These are phyloP conservation scores for Lactarius evosmus DNA, from an alignment of 768 basidiomycete species.

Conservation along the genomic window DNA sequence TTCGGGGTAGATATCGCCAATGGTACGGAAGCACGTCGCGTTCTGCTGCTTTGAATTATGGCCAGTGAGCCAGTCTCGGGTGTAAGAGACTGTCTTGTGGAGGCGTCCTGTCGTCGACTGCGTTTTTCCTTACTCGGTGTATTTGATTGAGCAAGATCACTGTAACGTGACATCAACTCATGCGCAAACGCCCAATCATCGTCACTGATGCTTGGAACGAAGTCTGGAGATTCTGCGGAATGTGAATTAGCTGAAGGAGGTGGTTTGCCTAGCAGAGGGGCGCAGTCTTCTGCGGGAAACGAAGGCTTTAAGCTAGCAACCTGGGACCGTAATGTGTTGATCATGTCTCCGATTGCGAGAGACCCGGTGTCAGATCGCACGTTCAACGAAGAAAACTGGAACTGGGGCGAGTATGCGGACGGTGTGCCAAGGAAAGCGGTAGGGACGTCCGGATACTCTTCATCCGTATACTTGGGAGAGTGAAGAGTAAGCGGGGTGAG, in stretches of 20 bases:
- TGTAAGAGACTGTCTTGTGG: slow-evolving; percentile 14
- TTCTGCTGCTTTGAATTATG: neutral
- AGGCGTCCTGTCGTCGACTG: slow-evolving; percentile 8
- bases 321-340: slow-evolving; percentile 35
- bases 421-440: slow-evolving; percentile 43
- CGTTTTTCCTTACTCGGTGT: neutral
- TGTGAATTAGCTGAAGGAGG: slow-evolving; percentile 12
- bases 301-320: slow-evolving; percentile 28
- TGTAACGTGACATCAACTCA: slow-evolving; percentile 34
- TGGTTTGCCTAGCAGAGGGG: slow-evolving; percentile 1
- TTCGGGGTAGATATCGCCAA: neutral
- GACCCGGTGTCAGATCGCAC: slow-evolving; percentile 22
- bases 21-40: slow-evolving; percentile 20
- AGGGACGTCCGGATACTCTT: slow-evolving; percentile 42
- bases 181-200: slow-evolving; percentile 41
- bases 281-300: slow-evolving; percentile 14
- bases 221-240: slow-evolving; percentile 15
- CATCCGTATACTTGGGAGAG: slow-evolving; percentile 25
- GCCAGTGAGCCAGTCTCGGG: neutral
- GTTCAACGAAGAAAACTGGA: slow-evolving; percentile 25
- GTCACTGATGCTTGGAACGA: slow-evolving; percentile 26
- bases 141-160: slow-evolving; percentile 5
- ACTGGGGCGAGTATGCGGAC: slow-evolving; percentile 34
- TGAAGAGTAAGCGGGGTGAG: slow-evolving; percentile 34
- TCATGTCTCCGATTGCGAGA: slow-evolving; percentile 39